Conservation (phyloP, 495 filamentous ascomycete genomes). For the Tirmania nivea region DNA sequence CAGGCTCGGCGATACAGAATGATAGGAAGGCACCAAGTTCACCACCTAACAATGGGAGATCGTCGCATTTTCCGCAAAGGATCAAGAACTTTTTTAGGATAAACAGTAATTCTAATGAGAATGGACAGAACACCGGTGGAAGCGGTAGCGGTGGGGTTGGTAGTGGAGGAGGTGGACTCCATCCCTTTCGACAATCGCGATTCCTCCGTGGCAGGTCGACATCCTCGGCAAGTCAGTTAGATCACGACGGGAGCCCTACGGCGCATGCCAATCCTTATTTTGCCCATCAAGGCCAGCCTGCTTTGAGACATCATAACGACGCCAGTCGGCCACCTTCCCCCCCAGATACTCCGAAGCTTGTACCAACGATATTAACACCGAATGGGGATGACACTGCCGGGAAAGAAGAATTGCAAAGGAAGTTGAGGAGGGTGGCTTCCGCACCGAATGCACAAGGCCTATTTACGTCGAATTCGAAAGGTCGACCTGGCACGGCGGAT, state of each 20-base stretch:
- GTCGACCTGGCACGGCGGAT: slow-evolving; percentile 21
- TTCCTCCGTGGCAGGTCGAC: slow-evolving; percentile 36
- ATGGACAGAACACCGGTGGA: slow-evolving; percentile 22
- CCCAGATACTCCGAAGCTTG: slow-evolving; percentile 56
- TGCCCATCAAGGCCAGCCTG: slow-evolving; percentile 82
- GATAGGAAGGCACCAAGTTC: slow-evolving; percentile 17
- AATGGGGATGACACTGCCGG: slow-evolving; percentile 52
- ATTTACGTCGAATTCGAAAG: slow-evolving; percentile 42
- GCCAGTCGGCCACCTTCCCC: slow-evolving; percentile 87
- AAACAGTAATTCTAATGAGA: slow-evolving; percentile 41
- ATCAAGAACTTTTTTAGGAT: slow-evolving; percentile 98
- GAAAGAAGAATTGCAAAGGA: slow-evolving; percentile 82
- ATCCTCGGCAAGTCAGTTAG: slow-evolving; percentile 83
- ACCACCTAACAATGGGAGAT: slow-evolving; percentile 9
- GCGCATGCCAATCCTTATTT: slow-evolving; percentile 96
- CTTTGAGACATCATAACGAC: slow-evolving; percentile 81
- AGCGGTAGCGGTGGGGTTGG: slow-evolving; percentile 1
- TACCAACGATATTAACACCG: slow-evolving; percentile 15
- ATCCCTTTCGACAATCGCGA: slow-evolving; percentile 30
- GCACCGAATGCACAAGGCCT: slow-evolving; percentile 93
- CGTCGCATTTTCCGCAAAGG: slow-evolving; percentile 56
- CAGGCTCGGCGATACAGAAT: slow-evolving; percentile 8
- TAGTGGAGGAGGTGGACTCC: slow-evolving; percentile 21
- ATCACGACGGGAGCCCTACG: slow-evolving; percentile 74
- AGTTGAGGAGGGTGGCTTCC: slow-evolving; percentile 78